Evolutionary conservation across 1,284 basidiomycete genomes (phyloP), one percentile per base, ranked within the genome.

Genomic region (Afroboletus lepidellus): DNA sequence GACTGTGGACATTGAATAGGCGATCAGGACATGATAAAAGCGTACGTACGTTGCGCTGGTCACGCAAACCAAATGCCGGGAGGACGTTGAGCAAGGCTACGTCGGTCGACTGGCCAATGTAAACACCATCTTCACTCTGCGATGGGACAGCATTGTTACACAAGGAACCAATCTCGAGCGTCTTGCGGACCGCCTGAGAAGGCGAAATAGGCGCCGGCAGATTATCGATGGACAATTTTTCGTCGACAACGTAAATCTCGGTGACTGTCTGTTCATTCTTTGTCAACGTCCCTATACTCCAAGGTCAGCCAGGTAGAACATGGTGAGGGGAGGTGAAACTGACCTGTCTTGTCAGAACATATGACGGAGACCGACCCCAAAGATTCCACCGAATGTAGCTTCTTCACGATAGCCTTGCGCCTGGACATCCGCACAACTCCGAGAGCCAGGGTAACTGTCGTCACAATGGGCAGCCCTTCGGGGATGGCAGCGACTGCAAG

Each of bases 401-500:
- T 96, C 75, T 98, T 98, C 43, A 99, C 94, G 54, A 98, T 98
- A 0, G 94, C 96, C 60, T 95, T 96, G 23, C 92, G 83, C 58
- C 90, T 90, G 3, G 93, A 87, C 95, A 98, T 98, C 21, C 94
- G 77, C 58, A 98, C 72, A 1, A 98, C 96, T 44, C 95, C 95
- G 9, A 98, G 79, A 1, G 95, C 95, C 23, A 99, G 84, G 1
- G 96, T 98, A 16, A 99, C 95, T 0, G 95, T 98, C 0, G 95
- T 97, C 25, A 98, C 96, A 57, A 98, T 98, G 0, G 96, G 96
- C 16, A 99, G 72, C 23, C 96, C 96, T 73, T 98, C 96, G 0
- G 95, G 95, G 57, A 98, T 98, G 33, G 95, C 95, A 49, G 95
- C 96, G 15, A 98, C 95, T 20, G 95, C 95, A 51, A 98, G 82